Percentiles rank a stretch among this genome's conserved stretches.
phyloP scores from a whole-genome alignment of 2,329 filamentous ascomycete species.

The Hysterium pulicare region DNA sequence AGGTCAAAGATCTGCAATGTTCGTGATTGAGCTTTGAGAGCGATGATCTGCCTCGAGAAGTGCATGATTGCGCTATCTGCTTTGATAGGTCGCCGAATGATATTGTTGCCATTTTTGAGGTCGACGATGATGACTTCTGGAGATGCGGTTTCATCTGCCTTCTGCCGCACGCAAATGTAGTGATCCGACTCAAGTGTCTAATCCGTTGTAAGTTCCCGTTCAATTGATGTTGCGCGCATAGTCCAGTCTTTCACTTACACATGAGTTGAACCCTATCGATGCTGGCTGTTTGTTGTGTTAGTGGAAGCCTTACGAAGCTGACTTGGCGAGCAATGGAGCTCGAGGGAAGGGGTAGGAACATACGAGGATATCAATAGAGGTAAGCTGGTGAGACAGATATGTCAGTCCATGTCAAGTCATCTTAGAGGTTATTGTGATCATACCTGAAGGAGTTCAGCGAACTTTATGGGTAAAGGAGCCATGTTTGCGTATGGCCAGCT shows the following conservation, averaged over 20 bases:
- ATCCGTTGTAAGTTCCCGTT: conserved; percentile 16
- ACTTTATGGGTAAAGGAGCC: conserved; percentile 84
- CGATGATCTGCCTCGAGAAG: conserved; percentile 93
- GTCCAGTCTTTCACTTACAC: conserved; percentile 56
- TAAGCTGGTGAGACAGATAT: conserved; percentile 36
- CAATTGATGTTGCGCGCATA: conserved; percentile 1
- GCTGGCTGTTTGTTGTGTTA: conserved; percentile 50
- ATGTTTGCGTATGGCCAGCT: conserved; percentile 44
- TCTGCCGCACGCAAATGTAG: conserved; percentile 94
- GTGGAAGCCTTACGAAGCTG: conserved; percentile 18
- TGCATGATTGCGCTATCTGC: conserved; percentile 99
- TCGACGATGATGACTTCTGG: conserved; percentile 97
- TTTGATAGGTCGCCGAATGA: conserved; percentile 93
- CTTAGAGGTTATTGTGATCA: conserved; percentile 14
- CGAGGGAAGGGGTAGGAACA: conserved; percentile 18
- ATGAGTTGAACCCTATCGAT: conserved; percentile 83
- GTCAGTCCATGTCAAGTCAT: conserved; percentile 24
- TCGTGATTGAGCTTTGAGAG: conserved; percentile 87
- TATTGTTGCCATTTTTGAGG: conserved; percentile 95
- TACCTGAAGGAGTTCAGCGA: conserved; percentile 84
- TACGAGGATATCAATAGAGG: conserved; percentile 48
- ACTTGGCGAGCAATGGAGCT: conserved; percentile 10
- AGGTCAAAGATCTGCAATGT: conserved; percentile 98
- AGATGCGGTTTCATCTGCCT: conserved; percentile 77
- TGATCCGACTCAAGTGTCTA: conserved; percentile 97